Conservation (phyloP, 805 yeast genomes). For the Ogataea philodendri region DNA sequence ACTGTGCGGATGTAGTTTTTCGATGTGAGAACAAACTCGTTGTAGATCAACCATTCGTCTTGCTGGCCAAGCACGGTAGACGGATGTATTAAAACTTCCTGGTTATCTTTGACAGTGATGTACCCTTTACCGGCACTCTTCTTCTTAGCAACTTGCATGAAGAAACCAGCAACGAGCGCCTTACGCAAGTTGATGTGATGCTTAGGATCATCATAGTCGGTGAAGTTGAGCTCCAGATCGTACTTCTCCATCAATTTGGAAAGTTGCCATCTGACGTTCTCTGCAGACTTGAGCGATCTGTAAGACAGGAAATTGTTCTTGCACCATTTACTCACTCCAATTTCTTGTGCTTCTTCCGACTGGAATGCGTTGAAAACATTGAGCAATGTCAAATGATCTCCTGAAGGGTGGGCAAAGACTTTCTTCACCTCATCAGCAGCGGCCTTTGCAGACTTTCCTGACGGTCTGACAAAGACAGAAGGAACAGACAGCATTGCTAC, state of each 20-base stretch:
- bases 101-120: slow-evolving; percentile 91
- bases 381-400: slow-evolving; percentile 88
- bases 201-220: slow-evolving; percentile 58
- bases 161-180: slow-evolving; percentile 89
- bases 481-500: slow-evolving; percentile 93
- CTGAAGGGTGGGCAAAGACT: slow-evolving; percentile 87
- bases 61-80: slow-evolving; percentile 86
- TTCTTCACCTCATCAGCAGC: slow-evolving; percentile 89
- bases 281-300: slow-evolving; percentile 83
- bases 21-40: slow-evolving; percentile 91
- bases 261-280: slow-evolving; percentile 80
- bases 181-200: slow-evolving; percentile 79
- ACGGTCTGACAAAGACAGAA: slow-evolving; percentile 90
- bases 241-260: slow-evolving; percentile 77
- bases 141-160: slow-evolving; percentile 97
- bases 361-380: slow-evolving; percentile 86
- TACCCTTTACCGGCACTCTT: slow-evolving; percentile 79
- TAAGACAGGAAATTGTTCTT: slow-evolving; percentile 82
- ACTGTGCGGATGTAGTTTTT: slow-evolving; percentile 94
- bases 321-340: slow-evolving; percentile 81
- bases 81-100: slow-evolving; percentile 93
- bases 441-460: slow-evolving; percentile 75
- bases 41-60: slow-evolving; percentile 90
- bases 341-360: slow-evolving; percentile 65
- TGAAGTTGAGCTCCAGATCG: slow-evolving; percentile 69